phyloP scores from a whole-genome alignment of 108 stramenopile genomes.

The Pseudonitzschia delicatissima region DNA sequence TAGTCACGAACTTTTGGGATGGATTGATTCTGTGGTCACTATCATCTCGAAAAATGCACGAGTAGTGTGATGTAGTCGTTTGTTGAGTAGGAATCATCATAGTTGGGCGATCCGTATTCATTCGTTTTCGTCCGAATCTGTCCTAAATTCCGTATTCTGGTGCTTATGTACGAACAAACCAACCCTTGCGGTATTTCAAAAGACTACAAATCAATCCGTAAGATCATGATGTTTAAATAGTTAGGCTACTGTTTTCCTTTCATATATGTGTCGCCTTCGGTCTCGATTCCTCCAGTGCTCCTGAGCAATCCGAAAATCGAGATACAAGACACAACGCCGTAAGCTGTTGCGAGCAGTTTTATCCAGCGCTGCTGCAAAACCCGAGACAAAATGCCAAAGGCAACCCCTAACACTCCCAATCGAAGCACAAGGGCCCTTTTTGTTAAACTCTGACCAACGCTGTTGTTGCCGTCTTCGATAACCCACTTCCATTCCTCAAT shows the following conservation, averaged over 20 bases:
- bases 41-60: too few species aligned
- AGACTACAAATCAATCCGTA: too few species aligned
- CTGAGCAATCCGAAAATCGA: neutral
- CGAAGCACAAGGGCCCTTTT: constrained; percentile 3
- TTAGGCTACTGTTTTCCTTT: constrained; percentile 3
- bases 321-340: neutral
- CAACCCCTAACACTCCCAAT: neutral
- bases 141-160: too few species aligned
- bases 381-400: neutral
- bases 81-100: too few species aligned
- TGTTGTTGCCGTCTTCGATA: neutral
- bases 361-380: constrained; percentile 5
- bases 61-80: too few species aligned
- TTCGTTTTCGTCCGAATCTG: too few species aligned
- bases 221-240: too few species aligned
- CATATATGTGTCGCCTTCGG: constrained; percentile 9
- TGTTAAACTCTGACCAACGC: neutral
- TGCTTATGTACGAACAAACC: too few species aligned
- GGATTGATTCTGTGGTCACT: too few species aligned
- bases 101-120: too few species aligned
- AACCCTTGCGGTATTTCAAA: too few species aligned
- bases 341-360: neutral
- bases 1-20: too few species aligned
- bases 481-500: constrained; percentile 32
- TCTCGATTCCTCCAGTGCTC: constrained; percentile 28